A percentile compares a stretch with the other conserved stretches of the same genome.
phyloP scores from a whole-genome alignment of 2,329 filamentous ascomycete species.

The Calonectria leucothoes region DNA sequence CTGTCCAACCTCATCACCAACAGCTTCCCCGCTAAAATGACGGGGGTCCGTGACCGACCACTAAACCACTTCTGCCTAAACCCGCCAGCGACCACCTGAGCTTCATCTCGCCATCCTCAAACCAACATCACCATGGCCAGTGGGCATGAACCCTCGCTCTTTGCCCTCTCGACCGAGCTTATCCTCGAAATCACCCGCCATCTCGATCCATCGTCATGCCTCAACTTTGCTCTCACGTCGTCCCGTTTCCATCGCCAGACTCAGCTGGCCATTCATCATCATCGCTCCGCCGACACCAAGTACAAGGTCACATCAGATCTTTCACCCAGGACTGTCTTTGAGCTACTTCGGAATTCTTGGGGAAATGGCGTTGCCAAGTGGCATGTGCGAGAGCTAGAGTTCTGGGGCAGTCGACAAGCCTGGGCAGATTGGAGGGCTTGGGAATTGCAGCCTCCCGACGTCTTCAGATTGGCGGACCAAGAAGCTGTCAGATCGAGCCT shows the following conservation, averaged over 20 bases:
- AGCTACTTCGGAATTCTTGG: not conserved
- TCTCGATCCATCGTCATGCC: not conserved
- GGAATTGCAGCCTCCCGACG: not conserved
- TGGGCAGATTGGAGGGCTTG: slow-evolving; percentile 29
- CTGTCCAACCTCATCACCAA: not conserved
- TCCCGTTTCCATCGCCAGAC: slow-evolving; percentile 8
- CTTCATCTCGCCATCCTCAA: not conserved
- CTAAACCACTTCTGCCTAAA: not conserved
- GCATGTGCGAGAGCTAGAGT: slow-evolving; percentile 31
- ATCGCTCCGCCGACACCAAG: slow-evolving; percentile 6
- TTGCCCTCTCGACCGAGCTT: slow-evolving; percentile 14
- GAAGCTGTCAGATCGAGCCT: not conserved
- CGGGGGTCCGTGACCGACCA: not conserved
- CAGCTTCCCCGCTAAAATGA: not conserved
- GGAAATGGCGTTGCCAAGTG: slow-evolving; percentile 3
- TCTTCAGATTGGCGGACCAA: not conserved
- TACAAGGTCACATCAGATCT: slow-evolving; percentile 25
- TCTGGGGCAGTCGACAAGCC: slow-evolving; percentile 26
- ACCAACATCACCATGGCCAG: not conserved
- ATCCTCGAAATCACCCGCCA: slow-evolving; percentile 12
- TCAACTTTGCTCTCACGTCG: slow-evolving; percentile 25
- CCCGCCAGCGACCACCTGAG: not conserved
- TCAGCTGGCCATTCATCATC: not conserved
- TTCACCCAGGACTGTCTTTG: not conserved
- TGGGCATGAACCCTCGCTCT: not conserved